Percentiles rank a stretch among this genome's conserved stretches.
Conservation (phyloP, 192 early-diverging fungal genomes). For the Blastocladiella britannica region DNA sequence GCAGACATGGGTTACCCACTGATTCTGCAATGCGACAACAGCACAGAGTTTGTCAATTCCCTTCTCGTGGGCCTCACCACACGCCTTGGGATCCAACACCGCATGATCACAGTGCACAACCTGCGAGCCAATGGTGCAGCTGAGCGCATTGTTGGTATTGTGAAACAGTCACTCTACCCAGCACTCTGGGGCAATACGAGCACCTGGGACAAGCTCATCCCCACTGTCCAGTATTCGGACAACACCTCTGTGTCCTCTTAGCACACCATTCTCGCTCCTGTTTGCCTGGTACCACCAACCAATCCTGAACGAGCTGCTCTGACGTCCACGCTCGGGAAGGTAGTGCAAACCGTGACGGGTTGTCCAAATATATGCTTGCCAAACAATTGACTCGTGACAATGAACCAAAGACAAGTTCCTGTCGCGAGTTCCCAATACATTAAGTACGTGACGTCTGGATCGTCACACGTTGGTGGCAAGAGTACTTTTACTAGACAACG, state of each 20-base stretch:
- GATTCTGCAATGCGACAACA: slow-evolving; percentile 15
- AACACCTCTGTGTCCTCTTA: slow-evolving; percentile 10
- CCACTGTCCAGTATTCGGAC: slow-evolving; percentile 14
- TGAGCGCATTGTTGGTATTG: slow-evolving; percentile 13
- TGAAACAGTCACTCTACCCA: slow-evolving; percentile 11
- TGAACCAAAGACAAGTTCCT: too few relatives aligned
- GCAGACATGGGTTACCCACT: slow-evolving; percentile 10
- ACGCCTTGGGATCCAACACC: slow-evolving; percentile 9
- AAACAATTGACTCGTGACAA: too few relatives aligned
- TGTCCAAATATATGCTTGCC: too few relatives aligned
- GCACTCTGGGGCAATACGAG: slow-evolving; percentile 4
- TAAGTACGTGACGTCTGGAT: too few relatives aligned
- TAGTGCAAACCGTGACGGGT: too few relatives aligned
- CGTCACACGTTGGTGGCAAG: too few relatives aligned
- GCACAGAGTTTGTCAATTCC: slow-evolving; percentile 20
- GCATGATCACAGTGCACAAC: slow-evolving; percentile 17
- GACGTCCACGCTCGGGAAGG: too few relatives aligned
- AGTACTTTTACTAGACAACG: too few relatives aligned
- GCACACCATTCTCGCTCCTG: slow-evolving; percentile 20
- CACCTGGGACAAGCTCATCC: slow-evolving; percentile 14
- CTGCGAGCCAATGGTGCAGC: slow-evolving; percentile 20
- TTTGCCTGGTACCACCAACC: too few relatives aligned
- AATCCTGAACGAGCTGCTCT: too few relatives aligned
- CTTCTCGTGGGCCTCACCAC: slow-evolving; percentile 7
- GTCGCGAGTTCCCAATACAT: too few relatives aligned